These are phyloP conservation scores for Amylocystis lapponica DNA, from an alignment of 768 basidiomycete species.

Conservation along the genomic window DNA sequence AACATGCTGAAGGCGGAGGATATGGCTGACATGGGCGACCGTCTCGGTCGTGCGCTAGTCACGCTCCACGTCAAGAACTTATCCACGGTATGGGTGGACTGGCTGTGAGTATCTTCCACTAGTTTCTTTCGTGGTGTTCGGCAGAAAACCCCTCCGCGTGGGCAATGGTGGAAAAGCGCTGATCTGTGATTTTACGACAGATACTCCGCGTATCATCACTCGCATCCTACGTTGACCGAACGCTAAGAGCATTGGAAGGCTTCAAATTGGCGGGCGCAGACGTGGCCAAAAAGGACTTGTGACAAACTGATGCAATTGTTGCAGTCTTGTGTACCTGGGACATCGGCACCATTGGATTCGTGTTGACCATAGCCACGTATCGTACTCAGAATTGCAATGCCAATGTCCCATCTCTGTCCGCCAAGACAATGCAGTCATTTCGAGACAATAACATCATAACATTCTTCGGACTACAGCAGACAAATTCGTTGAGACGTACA, in stretches of 20 bases:
- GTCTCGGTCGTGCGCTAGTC: conserved; percentile 77
- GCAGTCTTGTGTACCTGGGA: not conserved
- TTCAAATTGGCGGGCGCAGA: conserved; percentile 10
- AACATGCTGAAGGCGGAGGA: conserved; percentile 41
- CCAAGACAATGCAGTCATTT: too few species aligned
- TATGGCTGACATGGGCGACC: conserved; percentile 82
- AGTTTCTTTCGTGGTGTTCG: too few species aligned
- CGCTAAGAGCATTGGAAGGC: conserved; percentile 74
- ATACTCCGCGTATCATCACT: conserved; percentile 94
- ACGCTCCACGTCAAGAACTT: conserved; percentile 89
- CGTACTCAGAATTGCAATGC: too few species aligned
- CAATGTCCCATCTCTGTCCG: too few species aligned
- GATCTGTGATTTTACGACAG: too few species aligned
- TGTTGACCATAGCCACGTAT: too few species aligned
- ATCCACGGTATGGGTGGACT: conserved; percentile 91
- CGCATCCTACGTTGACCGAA: conserved; percentile 92
- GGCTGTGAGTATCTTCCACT: conserved; percentile 60
- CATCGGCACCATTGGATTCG: too few species aligned
- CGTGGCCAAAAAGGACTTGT: conserved; percentile 19
- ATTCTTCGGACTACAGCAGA: too few species aligned
- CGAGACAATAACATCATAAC: too few species aligned
- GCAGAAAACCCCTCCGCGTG: too few species aligned
- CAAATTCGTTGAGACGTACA: too few species aligned
- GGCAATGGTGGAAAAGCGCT: too few species aligned
- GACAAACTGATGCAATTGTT: not conserved